Percentiles rank a stretch among this genome's conserved stretches.
Conservation (phyloP, 2,329 filamentous ascomycete genomes). For the Xenoacremonium recifei region DNA sequence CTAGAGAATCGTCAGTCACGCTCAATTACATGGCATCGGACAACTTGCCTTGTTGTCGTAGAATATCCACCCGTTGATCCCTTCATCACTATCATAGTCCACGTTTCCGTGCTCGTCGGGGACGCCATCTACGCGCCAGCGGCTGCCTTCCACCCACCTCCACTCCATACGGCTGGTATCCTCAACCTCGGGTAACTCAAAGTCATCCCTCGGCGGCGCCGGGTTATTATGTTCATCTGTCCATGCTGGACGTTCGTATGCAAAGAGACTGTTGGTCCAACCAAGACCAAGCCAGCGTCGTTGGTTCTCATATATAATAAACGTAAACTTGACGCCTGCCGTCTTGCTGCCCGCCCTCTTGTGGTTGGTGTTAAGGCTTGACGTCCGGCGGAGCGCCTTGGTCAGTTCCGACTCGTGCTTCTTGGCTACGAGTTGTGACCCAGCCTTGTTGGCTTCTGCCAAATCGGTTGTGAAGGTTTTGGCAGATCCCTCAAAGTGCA, state of each 20-base stretch:
- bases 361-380: conserved; percentile 27
- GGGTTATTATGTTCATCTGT: conserved; percentile 92
- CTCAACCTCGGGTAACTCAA: conserved; percentile 61
- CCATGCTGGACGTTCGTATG: conserved; percentile 88
- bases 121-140: conserved; percentile 83
- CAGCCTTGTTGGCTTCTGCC: conserved; percentile 22
- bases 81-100: conserved; percentile 58
- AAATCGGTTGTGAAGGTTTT: conserved; percentile 29
- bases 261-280: conserved; percentile 89
- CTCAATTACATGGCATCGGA: too few species aligned
- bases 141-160: conserved; percentile 80
- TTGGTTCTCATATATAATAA: conserved; percentile 95
- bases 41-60: conserved; percentile 87
- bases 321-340: conserved; percentile 90
- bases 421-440: conserved; percentile 12
- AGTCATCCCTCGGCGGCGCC: conserved; percentile 70
- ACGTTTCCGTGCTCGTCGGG: conserved; percentile 44
- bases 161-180: conserved; percentile 57
- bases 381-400: conserved; percentile 36
- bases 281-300: conserved; percentile 91
- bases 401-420: conserved; percentile 44
- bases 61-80: conserved; percentile 85
- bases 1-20: conserved; percentile 40
- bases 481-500: conserved; percentile 62
- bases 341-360: conserved; percentile 46